Conservation (phyloP, 2,329 filamentous ascomycete genomes). For the Corynespora cassiicola region DNA sequence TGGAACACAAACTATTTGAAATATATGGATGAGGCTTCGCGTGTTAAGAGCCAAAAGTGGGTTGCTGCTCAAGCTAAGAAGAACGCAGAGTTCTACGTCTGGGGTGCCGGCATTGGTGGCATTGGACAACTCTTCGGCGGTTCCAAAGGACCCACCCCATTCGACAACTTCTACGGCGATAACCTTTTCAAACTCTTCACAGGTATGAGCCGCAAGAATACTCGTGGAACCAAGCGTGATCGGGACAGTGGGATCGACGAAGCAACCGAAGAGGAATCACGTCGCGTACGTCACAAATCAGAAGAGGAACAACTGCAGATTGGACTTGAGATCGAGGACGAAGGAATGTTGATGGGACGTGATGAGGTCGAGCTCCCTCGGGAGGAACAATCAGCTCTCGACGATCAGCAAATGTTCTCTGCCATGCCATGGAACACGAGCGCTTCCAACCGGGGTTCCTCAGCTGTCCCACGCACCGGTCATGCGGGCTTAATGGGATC, state of each 20-base stretch:
- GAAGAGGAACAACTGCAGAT: constrained; percentile 39
- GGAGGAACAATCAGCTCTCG: constrained; percentile 69
- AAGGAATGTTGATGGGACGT: constrained; percentile 31
- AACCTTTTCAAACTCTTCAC: constrained; percentile 58
- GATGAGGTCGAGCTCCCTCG: constrained; percentile 72
- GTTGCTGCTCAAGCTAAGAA: constrained; percentile 60
- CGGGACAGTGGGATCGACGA: constrained; percentile 44
- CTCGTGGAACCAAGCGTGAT: constrained; percentile 36
- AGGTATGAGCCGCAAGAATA: constrained; percentile 39
- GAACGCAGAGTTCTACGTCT: constrained; percentile 68
- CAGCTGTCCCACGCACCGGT: constrained; percentile 45
- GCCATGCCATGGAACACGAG: constrained; percentile 74
- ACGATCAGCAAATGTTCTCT: constrained; percentile 70
- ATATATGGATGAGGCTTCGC: constrained; percentile 63
- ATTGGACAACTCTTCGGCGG: constrained; percentile 57
- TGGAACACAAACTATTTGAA: constrained; percentile 65
- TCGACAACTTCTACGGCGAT: constrained; percentile 66
- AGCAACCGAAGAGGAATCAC: constrained; percentile 37
- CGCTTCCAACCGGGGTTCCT: constrained; percentile 61
- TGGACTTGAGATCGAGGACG: constrained; percentile 46
- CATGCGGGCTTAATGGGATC: constrained; percentile 50
- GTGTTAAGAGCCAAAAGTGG: constrained; percentile 53
- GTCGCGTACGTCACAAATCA: constrained; percentile 39
- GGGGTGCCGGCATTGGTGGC: constrained; percentile 62
- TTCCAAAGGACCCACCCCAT: constrained; percentile 53